Evolutionary conservation across 441 rosid genomes (phyloP), one percentile per base, ranked within the genome.

Genomic region (Populus hybrid): DNA sequence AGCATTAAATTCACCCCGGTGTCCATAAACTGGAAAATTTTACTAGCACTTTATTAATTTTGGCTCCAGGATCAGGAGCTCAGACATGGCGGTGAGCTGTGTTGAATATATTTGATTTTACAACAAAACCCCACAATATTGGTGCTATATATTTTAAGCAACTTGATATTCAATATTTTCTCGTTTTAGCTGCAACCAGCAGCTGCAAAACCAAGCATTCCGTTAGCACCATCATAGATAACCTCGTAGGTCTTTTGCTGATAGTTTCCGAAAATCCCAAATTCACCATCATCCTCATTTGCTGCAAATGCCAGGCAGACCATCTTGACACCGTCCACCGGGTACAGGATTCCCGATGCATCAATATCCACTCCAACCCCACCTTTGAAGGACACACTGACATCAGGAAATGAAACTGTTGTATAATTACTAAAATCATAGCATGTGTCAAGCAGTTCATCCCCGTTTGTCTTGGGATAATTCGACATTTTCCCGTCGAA

Each of bases 281-380:
- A 0, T 34, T 65, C 21, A 34, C 21, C 7, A 9, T 76, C 79
- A 7, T 66, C 66, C 66, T n/a, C 2, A n/a, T 75, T 79, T 4
- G 66, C 24, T n/a, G 75, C 79, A 53, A 79, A 75, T 30, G 75
- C 82, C 67, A 79, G n/a, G 59, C 76, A 79, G 14, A 71, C 19
- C 21, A 35, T 16, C 72, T 76, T 4, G 11, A 18, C 1, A 0
- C 59, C 57, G n/a, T 35, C 21, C 30, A 28, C 19, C 14, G 10
- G 64, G 2, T 4, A 2, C 10, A 80, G 6, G 7, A 53, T 67
- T 7, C 82, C 76, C 0, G 9, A 5, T 12, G 14, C 3, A 6
- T 70, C 0, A 2, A 79, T 50, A 1, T 71, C 69, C 71, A 80
- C 4, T 23, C 23, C 67, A 4, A 63, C 67, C 26, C 14, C 67